phyloP scores from a whole-genome alignment of 2,329 filamentous ascomycete genomes.

The Oidium heveae region DNA sequence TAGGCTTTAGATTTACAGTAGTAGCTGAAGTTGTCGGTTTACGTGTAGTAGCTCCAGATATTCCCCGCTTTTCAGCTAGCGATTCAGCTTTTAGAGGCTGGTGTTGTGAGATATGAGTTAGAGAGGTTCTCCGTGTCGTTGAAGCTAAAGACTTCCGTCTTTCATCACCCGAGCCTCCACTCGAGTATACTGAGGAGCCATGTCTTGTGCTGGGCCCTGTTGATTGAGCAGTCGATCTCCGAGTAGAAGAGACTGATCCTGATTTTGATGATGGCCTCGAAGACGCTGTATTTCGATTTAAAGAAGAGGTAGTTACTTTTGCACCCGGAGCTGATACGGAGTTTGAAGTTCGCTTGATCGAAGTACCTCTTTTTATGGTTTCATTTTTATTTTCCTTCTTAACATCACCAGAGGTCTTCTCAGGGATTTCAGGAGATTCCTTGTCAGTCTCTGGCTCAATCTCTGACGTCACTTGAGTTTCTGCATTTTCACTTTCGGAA shows the following conservation, averaged over 20 bases:
- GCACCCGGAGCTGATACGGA: slow-evolving; percentile 9
- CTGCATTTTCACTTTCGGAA: neutral
- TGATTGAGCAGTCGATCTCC: slow-evolving; percentile 12
- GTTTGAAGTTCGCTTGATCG: slow-evolving; percentile 9
- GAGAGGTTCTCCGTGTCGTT: slow-evolving; percentile 11
- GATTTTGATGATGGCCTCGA: slow-evolving; percentile 14
- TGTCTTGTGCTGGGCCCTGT: slow-evolving; percentile 12
- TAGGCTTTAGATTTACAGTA: slow-evolving; percentile 15
- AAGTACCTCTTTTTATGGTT: slow-evolving; percentile 9
- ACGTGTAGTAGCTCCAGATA: slow-evolving; percentile 8
- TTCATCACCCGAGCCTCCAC: slow-evolving; percentile 13
- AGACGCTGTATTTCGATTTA: slow-evolving; percentile 11
- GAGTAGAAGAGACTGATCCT: slow-evolving; percentile 7
- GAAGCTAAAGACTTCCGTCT: slow-evolving; percentile 11
- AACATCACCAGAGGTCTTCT: slow-evolving; percentile 7
- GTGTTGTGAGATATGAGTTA: slow-evolving; percentile 8
- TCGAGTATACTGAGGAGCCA: slow-evolving; percentile 7
- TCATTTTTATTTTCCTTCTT: slow-evolving; percentile 12
- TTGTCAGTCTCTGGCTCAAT: neutral
- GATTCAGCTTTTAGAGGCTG: slow-evolving; percentile 10
- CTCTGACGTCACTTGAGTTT: neutral
- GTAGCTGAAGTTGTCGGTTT: slow-evolving; percentile 10
- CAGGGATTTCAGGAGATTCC: slow-evolving; percentile 5
- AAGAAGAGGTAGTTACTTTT: slow-evolving; percentile 10
- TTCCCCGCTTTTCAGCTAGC: slow-evolving; percentile 11